phyloP scores from a whole-genome alignment of 495 filamentous ascomycete genomes.

The Elaphomyces granulatus region DNA sequence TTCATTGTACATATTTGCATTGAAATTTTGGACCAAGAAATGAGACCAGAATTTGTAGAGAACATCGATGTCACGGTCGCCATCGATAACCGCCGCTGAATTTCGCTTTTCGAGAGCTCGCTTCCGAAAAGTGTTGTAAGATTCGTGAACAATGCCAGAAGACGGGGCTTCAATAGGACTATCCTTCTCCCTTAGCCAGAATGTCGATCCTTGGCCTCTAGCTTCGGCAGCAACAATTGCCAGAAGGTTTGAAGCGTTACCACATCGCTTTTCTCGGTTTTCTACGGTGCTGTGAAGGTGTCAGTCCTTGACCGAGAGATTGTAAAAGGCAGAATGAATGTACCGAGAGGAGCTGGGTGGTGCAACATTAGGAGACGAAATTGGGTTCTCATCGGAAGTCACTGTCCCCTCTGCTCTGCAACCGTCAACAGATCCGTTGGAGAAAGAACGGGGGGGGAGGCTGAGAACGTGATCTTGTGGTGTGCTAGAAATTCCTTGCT shows the following conservation, averaged over 20 bases:
- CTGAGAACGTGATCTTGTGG: slow-evolving; percentile 10
- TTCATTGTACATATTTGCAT: slow-evolving; percentile 64
- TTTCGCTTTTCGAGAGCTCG: slow-evolving; percentile 44
- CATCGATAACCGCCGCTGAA: slow-evolving; percentile 31
- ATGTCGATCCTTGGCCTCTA: slow-evolving; percentile 12
- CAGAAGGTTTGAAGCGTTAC: not conserved
- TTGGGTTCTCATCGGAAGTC: slow-evolving; percentile 3
- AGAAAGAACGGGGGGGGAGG: slow-evolving; percentile 34
- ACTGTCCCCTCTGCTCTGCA: slow-evolving; percentile 19
- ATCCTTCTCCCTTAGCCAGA: slow-evolving; percentile 36
- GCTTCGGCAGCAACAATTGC: slow-evolving; percentile 1
- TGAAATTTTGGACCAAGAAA: slow-evolving; percentile 62
- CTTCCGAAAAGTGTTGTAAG: slow-evolving; percentile 39
- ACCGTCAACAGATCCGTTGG: slow-evolving; percentile 41
- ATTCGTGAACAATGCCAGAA: slow-evolving; percentile 24
- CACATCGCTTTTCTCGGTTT: not conserved
- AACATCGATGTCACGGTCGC: slow-evolving; percentile 44
- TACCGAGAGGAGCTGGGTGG: slow-evolving; percentile 10
- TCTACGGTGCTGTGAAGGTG: not conserved
- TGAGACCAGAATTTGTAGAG: slow-evolving; percentile 72
- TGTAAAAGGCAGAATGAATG: slow-evolving; percentile 1
- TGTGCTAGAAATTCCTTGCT: slow-evolving; percentile 13
- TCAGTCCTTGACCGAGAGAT: not conserved
- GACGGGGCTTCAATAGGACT: slow-evolving; percentile 16
- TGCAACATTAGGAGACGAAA: slow-evolving; percentile 2